phyloP scores from a whole-genome alignment of 2,329 filamentous ascomycete genomes.

The Beauveria brongniartii region DNA sequence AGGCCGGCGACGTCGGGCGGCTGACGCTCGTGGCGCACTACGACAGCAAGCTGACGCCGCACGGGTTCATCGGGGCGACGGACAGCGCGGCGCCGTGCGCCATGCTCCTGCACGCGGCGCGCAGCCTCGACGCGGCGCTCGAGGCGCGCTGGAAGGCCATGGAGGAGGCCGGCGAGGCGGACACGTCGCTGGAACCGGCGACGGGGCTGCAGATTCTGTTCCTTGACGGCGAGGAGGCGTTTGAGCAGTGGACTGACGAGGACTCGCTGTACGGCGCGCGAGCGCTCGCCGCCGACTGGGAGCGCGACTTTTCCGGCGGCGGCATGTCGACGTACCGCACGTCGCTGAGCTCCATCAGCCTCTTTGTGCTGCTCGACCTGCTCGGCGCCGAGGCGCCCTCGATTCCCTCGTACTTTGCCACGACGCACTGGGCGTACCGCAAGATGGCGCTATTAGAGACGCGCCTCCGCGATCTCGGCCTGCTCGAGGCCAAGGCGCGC shows the following conservation, averaged over 20 bases:
- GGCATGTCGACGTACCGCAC: slow-evolving; percentile 67
- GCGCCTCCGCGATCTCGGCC: slow-evolving; percentile 58
- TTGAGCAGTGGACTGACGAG: slow-evolving; percentile 64
- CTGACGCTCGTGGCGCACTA: slow-evolving; percentile 91
- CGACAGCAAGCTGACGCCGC: slow-evolving; percentile 71
- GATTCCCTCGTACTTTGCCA: slow-evolving; percentile 80
- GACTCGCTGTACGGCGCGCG: slow-evolving; percentile 88
- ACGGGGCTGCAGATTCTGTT: slow-evolving; percentile 83
- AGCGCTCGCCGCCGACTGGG: slow-evolving; percentile 77
- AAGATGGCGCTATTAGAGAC: slow-evolving; percentile 66
- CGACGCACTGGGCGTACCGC: slow-evolving; percentile 89
- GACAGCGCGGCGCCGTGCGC: slow-evolving; percentile 94
- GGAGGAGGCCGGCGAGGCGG: slow-evolving; percentile 47
- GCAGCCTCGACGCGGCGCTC: slow-evolving; percentile 70
- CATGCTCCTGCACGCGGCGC: slow-evolving; percentile 80
- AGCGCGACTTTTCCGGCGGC: slow-evolving; percentile 57
- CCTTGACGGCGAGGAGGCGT: slow-evolving; percentile 92
- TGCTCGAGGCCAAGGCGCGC: slow-evolving; percentile 52
- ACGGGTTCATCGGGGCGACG: slow-evolving; percentile 86
- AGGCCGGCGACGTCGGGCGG: slow-evolving; percentile 65
- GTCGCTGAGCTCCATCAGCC: slow-evolving; percentile 67
- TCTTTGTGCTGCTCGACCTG: slow-evolving; percentile 89
- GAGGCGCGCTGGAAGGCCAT: slow-evolving; percentile 75
- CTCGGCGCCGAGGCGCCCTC: slow-evolving; percentile 61
- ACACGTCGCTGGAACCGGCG: slow-evolving; percentile 57